Percentiles rank a stretch among this genome's conserved stretches.
These are phyloP conservation scores for Coemansia sp. DNA, from an alignment of 192 early-diverging fungal species.

Conservation along the genomic window DNA sequence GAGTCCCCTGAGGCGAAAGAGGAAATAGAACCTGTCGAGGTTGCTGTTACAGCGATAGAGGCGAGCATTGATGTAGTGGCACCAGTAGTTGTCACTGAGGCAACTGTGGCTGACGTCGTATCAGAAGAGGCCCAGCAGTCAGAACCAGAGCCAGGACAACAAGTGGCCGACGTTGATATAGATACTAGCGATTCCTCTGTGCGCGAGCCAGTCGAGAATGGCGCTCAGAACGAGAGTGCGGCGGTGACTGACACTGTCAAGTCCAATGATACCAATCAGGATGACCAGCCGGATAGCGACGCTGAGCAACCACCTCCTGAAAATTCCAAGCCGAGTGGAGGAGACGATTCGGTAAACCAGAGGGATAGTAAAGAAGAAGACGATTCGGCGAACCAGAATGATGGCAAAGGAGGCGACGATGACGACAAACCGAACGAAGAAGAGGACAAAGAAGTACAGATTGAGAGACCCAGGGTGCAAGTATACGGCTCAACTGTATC, in stretches of 20 bases:
- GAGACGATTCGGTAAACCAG: neutral
- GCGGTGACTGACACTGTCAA: neutral
- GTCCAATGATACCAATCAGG: neutral
- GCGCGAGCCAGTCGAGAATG: neutral
- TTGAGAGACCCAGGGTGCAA: slow-evolving; percentile 47
- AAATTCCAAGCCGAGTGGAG: neutral
- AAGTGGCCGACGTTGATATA: neutral
- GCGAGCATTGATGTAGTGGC: neutral
- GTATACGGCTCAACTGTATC: slow-evolving; percentile 55
- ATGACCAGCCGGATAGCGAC: neutral
- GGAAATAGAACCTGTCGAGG: neutral
- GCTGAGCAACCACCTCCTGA: neutral
- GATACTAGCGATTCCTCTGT: neutral
- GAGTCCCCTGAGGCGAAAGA: neutral
- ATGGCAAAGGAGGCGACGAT: neutral
- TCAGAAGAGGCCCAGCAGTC: neutral
- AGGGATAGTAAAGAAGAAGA: neutral
- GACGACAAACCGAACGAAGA: slow-evolving; percentile 9
- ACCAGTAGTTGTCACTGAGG: neutral
- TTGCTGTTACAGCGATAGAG: neutral
- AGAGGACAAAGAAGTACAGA: slow-evolving; percentile 5
- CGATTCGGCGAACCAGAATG: neutral
- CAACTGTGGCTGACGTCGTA: neutral
- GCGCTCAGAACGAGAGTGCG: neutral
- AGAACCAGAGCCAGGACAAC: neutral